phyloP scores from a whole-genome alignment of 805 yeast species.

The Yamadazyma takamatsuzukensis region DNA sequence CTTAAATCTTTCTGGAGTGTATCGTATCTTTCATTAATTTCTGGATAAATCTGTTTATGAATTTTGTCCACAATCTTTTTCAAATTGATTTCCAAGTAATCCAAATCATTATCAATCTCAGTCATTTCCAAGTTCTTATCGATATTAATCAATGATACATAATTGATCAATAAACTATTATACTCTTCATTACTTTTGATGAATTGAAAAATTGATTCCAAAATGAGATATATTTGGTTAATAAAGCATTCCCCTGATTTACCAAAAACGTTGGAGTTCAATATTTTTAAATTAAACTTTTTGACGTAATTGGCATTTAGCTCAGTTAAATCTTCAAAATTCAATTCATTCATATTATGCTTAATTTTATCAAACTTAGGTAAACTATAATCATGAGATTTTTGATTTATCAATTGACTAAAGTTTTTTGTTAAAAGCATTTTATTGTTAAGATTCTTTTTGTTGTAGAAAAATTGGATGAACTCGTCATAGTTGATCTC shows the following conservation, averaged over 20 bases:
- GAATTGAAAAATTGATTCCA: constrained; percentile 31
- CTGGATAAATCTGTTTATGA: constrained; percentile 33
- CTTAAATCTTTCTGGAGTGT: constrained; percentile 49
- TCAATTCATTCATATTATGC: constrained; percentile 5
- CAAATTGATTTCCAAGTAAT: constrained; percentile 23
- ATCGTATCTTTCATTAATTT: constrained; percentile 41
- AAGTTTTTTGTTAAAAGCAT: constrained; percentile 6
- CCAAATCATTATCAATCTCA: constrained; percentile 26
- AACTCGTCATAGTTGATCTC: constrained; percentile 33
- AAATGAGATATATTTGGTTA: constrained; percentile 27
- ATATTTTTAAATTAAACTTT: constrained; percentile 27
- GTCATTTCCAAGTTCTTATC: constrained; percentile 15
- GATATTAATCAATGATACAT: constrained; percentile 25
- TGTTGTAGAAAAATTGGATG: constrained; percentile 21
- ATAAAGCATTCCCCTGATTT: constrained; percentile 28
- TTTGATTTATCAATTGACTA: constrained; percentile 4
- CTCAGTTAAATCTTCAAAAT: constrained; percentile 45
- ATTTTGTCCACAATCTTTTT: constrained; percentile 39
- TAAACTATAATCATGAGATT: constrained; percentile 2
- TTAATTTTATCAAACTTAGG: constrained; percentile 4
- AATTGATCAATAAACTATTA: constrained; percentile 22
- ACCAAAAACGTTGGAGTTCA: constrained; percentile 29
- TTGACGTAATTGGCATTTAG: constrained; percentile 29
- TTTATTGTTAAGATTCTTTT: constrained; percentile 7
- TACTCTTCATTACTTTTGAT: constrained; percentile 34